Conservation (phyloP, 805 yeast species). For the Saturnispora serradocipensis region DNA sequence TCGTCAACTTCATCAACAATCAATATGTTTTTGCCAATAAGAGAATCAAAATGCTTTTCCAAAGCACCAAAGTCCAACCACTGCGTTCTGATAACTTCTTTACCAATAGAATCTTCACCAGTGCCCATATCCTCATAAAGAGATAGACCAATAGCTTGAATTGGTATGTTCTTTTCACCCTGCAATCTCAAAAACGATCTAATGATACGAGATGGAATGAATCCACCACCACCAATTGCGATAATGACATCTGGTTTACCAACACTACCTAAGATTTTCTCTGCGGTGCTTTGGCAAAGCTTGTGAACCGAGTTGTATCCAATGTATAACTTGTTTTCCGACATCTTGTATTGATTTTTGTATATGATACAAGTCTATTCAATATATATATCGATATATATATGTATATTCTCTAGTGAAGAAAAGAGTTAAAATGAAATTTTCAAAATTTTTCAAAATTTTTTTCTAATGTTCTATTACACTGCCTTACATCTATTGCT, state of each 20-base stretch:
- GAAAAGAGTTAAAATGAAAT: neutral
- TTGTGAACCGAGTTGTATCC: conserved; percentile 79
- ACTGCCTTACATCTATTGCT: neutral
- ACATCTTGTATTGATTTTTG: conserved; percentile 18
- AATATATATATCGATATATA: neutral
- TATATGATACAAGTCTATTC: neutral
- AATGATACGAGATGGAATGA: conserved; percentile 59
- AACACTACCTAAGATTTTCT: conserved; percentile 20
- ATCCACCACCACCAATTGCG: conserved; percentile 70
- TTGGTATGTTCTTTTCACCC: conserved; percentile 58
- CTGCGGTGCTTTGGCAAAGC: conserved; percentile 51
- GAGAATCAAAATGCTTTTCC: conserved; percentile 57
- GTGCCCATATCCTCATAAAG: conserved; percentile 50
- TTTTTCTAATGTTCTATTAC: conserved; percentile 1
- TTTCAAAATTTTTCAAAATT: neutral
- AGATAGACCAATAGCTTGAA: conserved; percentile 61
- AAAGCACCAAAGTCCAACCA: conserved; percentile 81
- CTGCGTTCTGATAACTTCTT: conserved; percentile 79
- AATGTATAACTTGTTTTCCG: conserved; percentile 44
- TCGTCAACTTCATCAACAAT: conserved; percentile 91
- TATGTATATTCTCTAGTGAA: neutral
- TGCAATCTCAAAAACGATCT: conserved; percentile 51
- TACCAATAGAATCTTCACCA: conserved; percentile 49
- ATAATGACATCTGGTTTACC: conserved; percentile 45
- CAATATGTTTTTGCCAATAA: conserved; percentile 71